Base-by-base conservation (phyloP, 768 basidiomycete species). In the Boletus reticulatus region DNA sequence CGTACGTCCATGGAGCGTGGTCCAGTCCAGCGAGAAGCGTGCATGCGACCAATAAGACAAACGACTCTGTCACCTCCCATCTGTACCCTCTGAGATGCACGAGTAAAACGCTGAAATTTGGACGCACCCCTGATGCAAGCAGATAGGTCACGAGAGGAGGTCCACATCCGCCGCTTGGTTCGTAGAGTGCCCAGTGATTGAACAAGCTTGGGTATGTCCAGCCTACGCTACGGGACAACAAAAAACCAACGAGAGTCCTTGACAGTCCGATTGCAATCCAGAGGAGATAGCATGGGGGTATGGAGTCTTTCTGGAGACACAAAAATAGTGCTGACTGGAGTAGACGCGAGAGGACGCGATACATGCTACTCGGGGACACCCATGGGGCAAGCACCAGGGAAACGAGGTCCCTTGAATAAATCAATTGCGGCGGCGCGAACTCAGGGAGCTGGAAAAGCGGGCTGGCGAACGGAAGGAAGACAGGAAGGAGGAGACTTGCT, bases 1-100 rank as follows among this genome's bases (percentile, higher is more conserved):
- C 60, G 42, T 78, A 78, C 22, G 75, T 77, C 75, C 76, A 78
- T 10, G 75, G 75, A 6, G 72, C 66, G 14, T 67, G 50, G 39
- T 77, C 77, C 20, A 77, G 54, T 59, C 50, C 65, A 36, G 52
- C 38, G 11, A 70, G 52, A 6, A 60, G 45, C n/a, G 22, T 24
- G 14, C 56, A 62, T 19, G 55, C 11, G 42, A 43, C 32, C 43
- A 67, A 36, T 20, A 62, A 39, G 8, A 37, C 14, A 16, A 64
- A 20, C 10, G 45, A 48, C 11, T 70, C 61, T 12, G 56, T 52
- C 12, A 34, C 52, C 37, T 68, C 62, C 59, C 59, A 58, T 42
- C 43, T 44, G 24, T 51, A 32, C 20, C 59, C 53, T 57, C 48
- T 59, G 32, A 65, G 43, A 48, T 4, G 43, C 8, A 45, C 6